phyloP scores from a whole-genome alignment of 345 rosid species.

The Jatropha curcas region DNA sequence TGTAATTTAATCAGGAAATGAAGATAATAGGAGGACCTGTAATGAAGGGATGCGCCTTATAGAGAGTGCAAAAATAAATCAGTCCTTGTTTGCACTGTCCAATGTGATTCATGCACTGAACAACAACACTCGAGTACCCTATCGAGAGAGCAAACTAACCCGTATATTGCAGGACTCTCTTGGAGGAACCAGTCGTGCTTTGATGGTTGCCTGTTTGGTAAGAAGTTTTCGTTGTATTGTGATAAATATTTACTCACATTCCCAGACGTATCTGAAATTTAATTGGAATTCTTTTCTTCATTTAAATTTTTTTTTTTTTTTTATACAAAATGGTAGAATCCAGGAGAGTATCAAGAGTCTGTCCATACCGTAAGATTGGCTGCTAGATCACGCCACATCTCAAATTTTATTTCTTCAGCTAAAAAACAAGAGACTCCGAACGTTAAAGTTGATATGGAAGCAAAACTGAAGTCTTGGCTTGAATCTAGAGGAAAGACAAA shows the following conservation, averaged over 20 bases:
- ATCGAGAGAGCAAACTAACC: conserved; percentile 92
- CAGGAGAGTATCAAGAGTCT: conserved; percentile 94
- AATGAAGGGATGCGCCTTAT: conserved; percentile 83
- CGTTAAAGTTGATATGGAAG: conserved; percentile 73
- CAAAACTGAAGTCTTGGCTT: conserved; percentile 78
- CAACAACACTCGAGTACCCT: conserved; percentile 72
- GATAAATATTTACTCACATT: not conserved
- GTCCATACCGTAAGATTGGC: conserved; percentile 86
- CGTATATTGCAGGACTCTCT: conserved; percentile 91
- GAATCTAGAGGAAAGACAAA: conserved; percentile 88
- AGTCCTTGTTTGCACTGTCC: conserved; percentile 82
- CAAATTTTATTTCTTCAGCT: conserved; percentile 51
- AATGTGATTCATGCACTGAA: conserved; percentile 89
- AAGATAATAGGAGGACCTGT: conserved; percentile 84
- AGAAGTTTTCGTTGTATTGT: not conserved
- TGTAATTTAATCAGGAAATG: conserved; percentile 56
- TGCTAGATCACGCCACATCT: conserved; percentile 82
- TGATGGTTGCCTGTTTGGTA: conserved; percentile 96
- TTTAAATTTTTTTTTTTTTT: not conserved
- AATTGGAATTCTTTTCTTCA: conserved; percentile 6
- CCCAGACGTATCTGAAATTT: not conserved
- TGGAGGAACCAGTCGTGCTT: conserved; percentile 80
- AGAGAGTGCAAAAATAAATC: conserved; percentile 90
- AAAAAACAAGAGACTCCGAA: conserved; percentile 62
- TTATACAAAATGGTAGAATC: conserved; percentile 69